Conservation (phyloP, 768 basidiomycete genomes). For the Podaxis sp. region DNA sequence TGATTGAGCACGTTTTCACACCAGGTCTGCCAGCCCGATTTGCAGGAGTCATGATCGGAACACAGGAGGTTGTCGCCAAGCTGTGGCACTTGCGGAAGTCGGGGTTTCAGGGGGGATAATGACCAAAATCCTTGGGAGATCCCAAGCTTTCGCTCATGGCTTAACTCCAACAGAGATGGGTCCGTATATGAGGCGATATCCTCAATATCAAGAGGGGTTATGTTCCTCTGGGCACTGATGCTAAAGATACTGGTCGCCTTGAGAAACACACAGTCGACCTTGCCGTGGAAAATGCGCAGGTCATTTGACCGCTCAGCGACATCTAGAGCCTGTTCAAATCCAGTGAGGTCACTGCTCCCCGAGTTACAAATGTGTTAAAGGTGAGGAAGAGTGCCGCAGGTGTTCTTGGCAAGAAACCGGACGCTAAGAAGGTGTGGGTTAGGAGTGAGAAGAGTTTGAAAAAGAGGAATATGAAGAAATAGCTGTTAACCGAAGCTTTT, state of each 20-base stretch:
- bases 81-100: neutral
- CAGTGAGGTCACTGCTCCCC: neutral
- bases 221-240: neutral
- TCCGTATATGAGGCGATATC: neutral
- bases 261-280: neutral
- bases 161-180: neutral
- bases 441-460: conserved; percentile 52
- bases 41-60: neutral
- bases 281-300: neutral
- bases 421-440: conserved; percentile 42
- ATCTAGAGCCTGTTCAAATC: neutral
- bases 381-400: too few relatives aligned
- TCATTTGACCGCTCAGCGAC: neutral
- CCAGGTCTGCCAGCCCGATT: neutral
- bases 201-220: neutral
- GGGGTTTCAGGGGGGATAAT: neutral
- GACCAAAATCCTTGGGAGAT: too few relatives aligned
- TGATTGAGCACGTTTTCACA: neutral
- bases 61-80: neutral
- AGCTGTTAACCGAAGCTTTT: neutral
- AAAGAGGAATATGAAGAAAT: conserved; percentile 63
- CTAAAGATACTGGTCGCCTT: conserved; percentile 18
- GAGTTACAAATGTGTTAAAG: neutral
- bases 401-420: too few relatives aligned
- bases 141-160: too few relatives aligned